Evolutionary conservation across 2,329 filamentous ascomycete genomes (phyloP), one percentile per base, ranked within the genome.

Genomic region (Fusarium oxysporum): DNA sequence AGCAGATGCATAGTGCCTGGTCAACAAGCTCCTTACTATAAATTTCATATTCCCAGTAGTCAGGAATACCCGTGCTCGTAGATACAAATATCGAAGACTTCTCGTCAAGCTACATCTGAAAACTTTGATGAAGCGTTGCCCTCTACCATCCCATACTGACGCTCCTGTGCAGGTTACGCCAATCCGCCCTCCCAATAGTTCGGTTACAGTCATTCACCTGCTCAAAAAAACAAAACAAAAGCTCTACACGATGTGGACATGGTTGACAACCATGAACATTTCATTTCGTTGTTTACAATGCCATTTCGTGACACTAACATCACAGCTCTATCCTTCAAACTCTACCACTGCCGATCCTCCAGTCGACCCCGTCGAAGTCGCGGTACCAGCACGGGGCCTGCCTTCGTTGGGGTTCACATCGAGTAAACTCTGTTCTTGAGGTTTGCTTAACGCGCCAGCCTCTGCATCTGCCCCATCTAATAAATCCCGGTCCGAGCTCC

Each of bases 381-480:
- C 72, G 43, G 76, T 79, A 47, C 70, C 72, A n/a, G 76, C 73
- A 28, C 76, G 72, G 35, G 71, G 75, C 32, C 79, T 74, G 12
- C 78, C 77, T 40, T 75, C 75, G 19, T 63, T 74, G 5, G 78
- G 56, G 41, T 78, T 78, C 54, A 76, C 78, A 61, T 83, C 82
- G 40, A 84, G 75, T 35, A 83, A 76, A 67, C 76, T 80, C 54
- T 76, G 76, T n/a, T 78, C 80, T 47, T 78, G 76, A 10, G 78
- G 73, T 58, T 80, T 83, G 5, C 73, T 70, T 32, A 73, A 77
- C 32, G 83, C 88, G 17, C 88, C 88, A 2, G 92, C 91, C 73
- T 90, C 89, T 5, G 91, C 93, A 79, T 96, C 93, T 4, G 91
- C 92, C 0, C 92, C 93, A 74, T 93, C 92, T 19, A 95, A 82